Base-by-base conservation (phyloP, 2,329 filamentous ascomycete species). In the Esteya vermicola region DNA sequence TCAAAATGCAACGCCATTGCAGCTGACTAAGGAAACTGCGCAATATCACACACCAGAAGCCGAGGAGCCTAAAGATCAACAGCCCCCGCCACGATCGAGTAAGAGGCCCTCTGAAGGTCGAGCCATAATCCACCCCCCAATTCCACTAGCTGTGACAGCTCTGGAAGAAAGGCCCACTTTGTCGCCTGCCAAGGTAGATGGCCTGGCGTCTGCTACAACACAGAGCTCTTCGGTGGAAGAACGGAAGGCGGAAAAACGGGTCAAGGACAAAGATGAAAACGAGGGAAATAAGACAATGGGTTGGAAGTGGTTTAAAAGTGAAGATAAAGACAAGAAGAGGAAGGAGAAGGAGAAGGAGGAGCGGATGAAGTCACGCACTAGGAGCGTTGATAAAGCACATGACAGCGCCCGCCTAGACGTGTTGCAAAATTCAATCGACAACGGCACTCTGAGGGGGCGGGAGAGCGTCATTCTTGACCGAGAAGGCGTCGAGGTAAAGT, bases 391-490 rank as follows among this genome's bases (percentile, higher is more conserved):
- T 48, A 75, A 72, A 50, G 58, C 63, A 1, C 79, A 88, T 47
- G 88, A 94, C 51, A 86, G 79, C 49, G 80, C 82, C 18, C 76
- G 89, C 23, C 67, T 95, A 22, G 89, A 96, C 51, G 74, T 93
- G 19, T 66, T 94, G 19, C 88, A 95, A 54, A 82, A 75, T 28
- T 93, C 88, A 0, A 88, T 93, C 54, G 89, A 96, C 37, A 73
- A 67, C 33, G 64, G 60, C 9, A 64, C 69, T 2, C 67, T 65
- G 23, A 76, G 72, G 48, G 81, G 81, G 3, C 77, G 89, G 12
- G 89, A 95, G 57, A 93, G 85, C 51, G 60, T 94, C 19, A 72
- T 93, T 1, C 59, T 94, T 31, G 86, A 95, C 51, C 79, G 88
- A 16, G 81, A 91, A 20, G 78, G 62, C 45, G 58, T 81, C 39